Percentiles rank a stretch among this genome's conserved stretches.
Conservation (phyloP, 2,329 filamentous ascomycete genomes). For the Trichophyton rubrum region DNA sequence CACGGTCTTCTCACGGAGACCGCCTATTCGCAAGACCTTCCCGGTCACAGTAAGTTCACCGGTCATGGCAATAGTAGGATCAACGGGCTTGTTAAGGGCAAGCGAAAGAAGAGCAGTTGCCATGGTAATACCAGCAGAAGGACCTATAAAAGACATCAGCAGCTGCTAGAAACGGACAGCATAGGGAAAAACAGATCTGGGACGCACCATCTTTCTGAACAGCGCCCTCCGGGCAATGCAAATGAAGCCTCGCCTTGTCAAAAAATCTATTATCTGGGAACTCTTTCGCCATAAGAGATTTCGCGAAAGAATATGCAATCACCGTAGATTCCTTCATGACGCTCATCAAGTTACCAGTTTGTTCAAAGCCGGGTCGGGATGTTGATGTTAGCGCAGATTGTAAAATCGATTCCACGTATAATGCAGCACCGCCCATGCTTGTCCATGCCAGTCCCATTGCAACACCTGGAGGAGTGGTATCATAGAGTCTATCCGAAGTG, state of each 20-base stretch:
- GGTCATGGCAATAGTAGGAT: constrained; percentile 91
- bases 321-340: constrained; percentile 97
- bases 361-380: constrained; percentile 69
- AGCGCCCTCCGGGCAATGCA: constrained; percentile 93
- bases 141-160: constrained; percentile 33
- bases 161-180: constrained; percentile 5
- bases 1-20: constrained; percentile 91
- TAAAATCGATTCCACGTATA: constrained; percentile 94
- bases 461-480: constrained; percentile 82
- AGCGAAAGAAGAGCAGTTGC: constrained; percentile 81
- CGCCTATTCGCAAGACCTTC: constrained; percentile 90
- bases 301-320: constrained; percentile 93
- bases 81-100: constrained; percentile 63
- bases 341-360: constrained; percentile 84
- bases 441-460: constrained; percentile 99
- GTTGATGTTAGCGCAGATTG: constrained; percentile 64
- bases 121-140: constrained; percentile 94
- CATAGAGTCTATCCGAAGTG: constrained; percentile 89
- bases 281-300: constrained; percentile 69
- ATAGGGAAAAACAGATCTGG: background rate
- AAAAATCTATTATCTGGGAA: constrained; percentile 93
- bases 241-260: constrained; percentile 84
- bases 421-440: constrained; percentile 84
- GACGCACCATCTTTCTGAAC: constrained; percentile 72
- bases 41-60: constrained; percentile 93